These are phyloP conservation scores for Pseudogymnoascus sp. DNA, from an alignment of 2,329 filamentous ascomycete species.

Conservation along the genomic window DNA sequence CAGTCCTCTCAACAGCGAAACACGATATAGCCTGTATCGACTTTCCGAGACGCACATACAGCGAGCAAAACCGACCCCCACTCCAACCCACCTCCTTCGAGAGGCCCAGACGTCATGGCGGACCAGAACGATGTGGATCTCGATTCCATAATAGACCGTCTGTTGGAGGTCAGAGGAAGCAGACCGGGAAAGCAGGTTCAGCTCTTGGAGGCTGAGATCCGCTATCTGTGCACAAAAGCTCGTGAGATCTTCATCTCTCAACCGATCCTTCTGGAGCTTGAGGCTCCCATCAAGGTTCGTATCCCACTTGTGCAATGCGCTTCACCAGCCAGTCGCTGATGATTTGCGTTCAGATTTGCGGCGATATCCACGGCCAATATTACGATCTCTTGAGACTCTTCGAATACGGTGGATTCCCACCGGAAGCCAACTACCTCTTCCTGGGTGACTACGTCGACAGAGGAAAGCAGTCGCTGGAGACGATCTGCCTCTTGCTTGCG, in stretches of 20 bases:
- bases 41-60: conserved; percentile 19
- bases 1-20: conserved; percentile 29
- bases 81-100: conserved; percentile 27
- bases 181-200: conserved; percentile 98
- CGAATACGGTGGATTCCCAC: conserved; percentile 96
- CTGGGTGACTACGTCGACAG: conserved; percentile 98
- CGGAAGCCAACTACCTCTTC: conserved; percentile 98
- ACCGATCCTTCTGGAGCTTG: conserved; percentile 93
- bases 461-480: conserved; percentile 98
- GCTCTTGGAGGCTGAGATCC: conserved; percentile 91
- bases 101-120: conserved; percentile 52
- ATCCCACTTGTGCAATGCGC: not conserved
- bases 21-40: conserved; percentile 18
- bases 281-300: conserved; percentile 96
- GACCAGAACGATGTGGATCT: conserved; percentile 88
- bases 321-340: not conserved
- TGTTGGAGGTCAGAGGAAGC: conserved; percentile 95
- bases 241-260: conserved; percentile 99
- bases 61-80: conserved; percentile 25
- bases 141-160: conserved; percentile 98
- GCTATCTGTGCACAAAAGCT: conserved; percentile 95
- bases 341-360: conserved; percentile 68
- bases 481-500: conserved; percentile 89
- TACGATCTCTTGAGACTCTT: conserved; percentile 96
- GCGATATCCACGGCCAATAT: conserved; percentile 98